Conservation (phyloP, 805 yeast species). For the Saccharomyces jurei region DNA sequence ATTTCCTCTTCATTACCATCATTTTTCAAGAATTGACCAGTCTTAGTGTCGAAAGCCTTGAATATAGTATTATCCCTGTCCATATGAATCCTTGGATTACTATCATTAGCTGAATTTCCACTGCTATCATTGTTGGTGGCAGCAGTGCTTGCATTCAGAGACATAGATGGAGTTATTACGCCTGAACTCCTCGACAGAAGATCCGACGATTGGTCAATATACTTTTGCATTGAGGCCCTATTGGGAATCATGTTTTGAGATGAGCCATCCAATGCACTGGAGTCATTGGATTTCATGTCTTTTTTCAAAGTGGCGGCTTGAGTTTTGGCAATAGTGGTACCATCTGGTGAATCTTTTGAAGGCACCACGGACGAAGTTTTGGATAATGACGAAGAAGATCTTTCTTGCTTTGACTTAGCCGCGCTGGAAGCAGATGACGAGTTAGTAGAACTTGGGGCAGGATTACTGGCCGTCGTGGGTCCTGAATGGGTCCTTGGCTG, state of each 20-base stretch:
- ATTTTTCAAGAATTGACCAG: constrained; percentile 23
- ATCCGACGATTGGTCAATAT: not conserved
- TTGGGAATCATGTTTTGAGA: not conserved
- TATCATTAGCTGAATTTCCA: not conserved
- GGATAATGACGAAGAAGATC: not conserved
- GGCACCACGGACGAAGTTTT: not conserved
- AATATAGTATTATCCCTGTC: constrained; percentile 11
- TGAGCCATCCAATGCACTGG: not conserved
- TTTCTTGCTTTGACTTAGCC: not conserved
- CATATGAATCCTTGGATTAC: not conserved
- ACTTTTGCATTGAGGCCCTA: not conserved
- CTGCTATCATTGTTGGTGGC: not conserved
- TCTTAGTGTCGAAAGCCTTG: constrained; percentile 27
- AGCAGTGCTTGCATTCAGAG: not conserved
- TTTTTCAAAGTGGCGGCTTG: not conserved
- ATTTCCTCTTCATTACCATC: not conserved
- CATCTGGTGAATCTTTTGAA: not conserved
- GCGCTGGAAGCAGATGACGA: constrained; percentile 2
- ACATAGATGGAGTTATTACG: not conserved
- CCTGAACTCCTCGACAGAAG: not conserved
- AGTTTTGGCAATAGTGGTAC: not conserved
- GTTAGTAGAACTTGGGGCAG: constrained; percentile 9
- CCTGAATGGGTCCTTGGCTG: constrained; percentile 10
- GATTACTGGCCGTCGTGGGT: not conserved
- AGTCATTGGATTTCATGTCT: not conserved